Evolutionary conservation across 306 rosid species (phyloP).

Genomic region (Ochetophila trinervis): DNA sequence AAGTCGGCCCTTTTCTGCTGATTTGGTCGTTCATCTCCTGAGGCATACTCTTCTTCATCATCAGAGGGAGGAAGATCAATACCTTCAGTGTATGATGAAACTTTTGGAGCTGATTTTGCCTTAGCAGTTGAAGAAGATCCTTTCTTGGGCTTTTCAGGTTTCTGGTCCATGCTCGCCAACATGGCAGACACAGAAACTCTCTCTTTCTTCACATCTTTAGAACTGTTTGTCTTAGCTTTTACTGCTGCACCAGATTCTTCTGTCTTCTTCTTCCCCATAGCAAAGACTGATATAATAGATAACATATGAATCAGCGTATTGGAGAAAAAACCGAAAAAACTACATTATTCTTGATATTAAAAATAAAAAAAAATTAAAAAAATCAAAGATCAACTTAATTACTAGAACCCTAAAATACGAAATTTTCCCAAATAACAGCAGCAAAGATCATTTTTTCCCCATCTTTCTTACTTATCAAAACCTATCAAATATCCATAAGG

Average conservation of each 20-base stretch:
- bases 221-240: constrained; percentile 15
- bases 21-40: constrained; percentile 24
- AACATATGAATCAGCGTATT: no score
- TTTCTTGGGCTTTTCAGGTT: constrained; percentile 36
- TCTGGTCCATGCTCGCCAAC: constrained; percentile 45
- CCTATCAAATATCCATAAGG: no score
- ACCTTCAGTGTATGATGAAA: constrained; percentile 38
- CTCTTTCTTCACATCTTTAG: constrained; percentile 23
- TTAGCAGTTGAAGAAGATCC: constrained; percentile 36
- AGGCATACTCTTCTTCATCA: constrained; percentile 44
- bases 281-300: constrained; percentile 3
- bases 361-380: no score
- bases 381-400: no score
- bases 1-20: constrained; percentile 30
- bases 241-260: constrained; percentile 19
- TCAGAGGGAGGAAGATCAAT: constrained; percentile 70
- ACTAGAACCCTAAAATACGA: no score
- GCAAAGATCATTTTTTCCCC: no score
- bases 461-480: no score
- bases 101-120: constrained; percentile 46
- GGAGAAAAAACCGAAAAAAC: background rate
- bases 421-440: no score
- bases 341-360: no score
- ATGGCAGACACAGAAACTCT: constrained; percentile 25
- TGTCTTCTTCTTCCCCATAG: constrained; percentile 26